These are phyloP conservation scores for Chlorociboria aeruginascens DNA, from an alignment of 495 filamentous ascomycete genomes.

Conservation along the genomic window DNA sequence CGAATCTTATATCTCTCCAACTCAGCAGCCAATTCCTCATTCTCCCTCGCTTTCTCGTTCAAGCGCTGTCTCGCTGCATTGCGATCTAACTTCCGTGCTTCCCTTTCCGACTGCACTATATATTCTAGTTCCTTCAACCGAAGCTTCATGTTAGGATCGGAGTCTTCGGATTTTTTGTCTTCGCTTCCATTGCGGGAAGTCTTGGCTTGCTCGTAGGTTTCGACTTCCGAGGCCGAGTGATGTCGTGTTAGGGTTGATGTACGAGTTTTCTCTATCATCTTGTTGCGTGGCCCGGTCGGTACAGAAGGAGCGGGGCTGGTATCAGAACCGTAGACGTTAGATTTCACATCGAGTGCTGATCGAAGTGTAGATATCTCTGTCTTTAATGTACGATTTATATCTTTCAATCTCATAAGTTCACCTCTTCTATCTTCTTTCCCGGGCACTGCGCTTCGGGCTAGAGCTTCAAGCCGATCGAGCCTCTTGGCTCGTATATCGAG, in stretches of 20 bases:
- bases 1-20: slow-evolving; percentile 49
- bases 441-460: slow-evolving; percentile 42
- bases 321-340: slow-evolving; percentile 13
- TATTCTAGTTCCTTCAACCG: slow-evolving; percentile 77
- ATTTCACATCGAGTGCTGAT: slow-evolving; percentile 23
- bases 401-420: slow-evolving; percentile 60
- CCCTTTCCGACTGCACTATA: slow-evolving; percentile 78
- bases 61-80: slow-evolving; percentile 72
- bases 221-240: slow-evolving; percentile 12
- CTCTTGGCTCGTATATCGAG: slow-evolving; percentile 70
- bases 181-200: slow-evolving; percentile 2
- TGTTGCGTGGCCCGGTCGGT: slow-evolving; percentile 32
- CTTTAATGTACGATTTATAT: slow-evolving; percentile 71
- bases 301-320: slow-evolving; percentile 32
- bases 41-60: slow-evolving; percentile 71
- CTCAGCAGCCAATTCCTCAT: slow-evolving; percentile 55
- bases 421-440: slow-evolving; percentile 28
- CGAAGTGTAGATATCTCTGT: slow-evolving; percentile 71
- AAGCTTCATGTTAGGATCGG: slow-evolving; percentile 70
- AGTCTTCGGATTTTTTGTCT: slow-evolving; percentile 6
- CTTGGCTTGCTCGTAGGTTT: slow-evolving; percentile 6
- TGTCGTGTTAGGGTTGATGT: slow-evolving; percentile 13
- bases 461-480: slow-evolving; percentile 74
- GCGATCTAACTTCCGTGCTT: slow-evolving; percentile 75
- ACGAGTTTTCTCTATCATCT: slow-evolving; percentile 5